Conservation (phyloP, 2,329 filamentous ascomycete genomes). For the Diaporthe batatas region DNA sequence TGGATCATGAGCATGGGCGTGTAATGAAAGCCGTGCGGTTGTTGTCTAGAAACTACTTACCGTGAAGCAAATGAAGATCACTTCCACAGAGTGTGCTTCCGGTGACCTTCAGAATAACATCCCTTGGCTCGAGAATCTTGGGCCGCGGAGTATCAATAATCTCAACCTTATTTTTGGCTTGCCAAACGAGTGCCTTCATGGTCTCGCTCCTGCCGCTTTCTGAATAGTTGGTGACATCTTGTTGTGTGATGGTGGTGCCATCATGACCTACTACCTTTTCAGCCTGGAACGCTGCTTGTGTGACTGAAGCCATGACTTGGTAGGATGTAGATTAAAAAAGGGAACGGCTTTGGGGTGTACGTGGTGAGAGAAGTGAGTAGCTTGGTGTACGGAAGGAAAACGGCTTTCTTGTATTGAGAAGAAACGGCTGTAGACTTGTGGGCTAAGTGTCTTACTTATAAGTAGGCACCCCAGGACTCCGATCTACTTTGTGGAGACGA, state of each 20-base stretch:
- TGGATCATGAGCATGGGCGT: neutral
- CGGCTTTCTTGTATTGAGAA: neutral
- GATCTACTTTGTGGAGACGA: slow-evolving; percentile 5
- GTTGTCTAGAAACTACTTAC: slow-evolving; percentile 45
- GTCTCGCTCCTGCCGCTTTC: slow-evolving; percentile 64
- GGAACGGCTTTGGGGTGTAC: neutral
- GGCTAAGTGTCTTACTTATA: slow-evolving; percentile 3
- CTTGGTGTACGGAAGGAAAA: neutral
- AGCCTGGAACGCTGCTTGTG: slow-evolving; percentile 75
- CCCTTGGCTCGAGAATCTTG: slow-evolving; percentile 77
- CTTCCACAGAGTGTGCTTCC: slow-evolving; percentile 71
- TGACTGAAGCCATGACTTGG: slow-evolving; percentile 62
- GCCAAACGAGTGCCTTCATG: slow-evolving; percentile 88
- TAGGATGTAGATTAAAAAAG: neutral
- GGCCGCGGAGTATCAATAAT: slow-evolving; percentile 79
- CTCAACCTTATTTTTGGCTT: slow-evolving; percentile 83
- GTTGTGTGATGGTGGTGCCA: slow-evolving; percentile 73
- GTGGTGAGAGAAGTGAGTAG: neutral
- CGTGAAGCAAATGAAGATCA: slow-evolving; percentile 70
- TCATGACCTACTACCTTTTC: slow-evolving; percentile 79
- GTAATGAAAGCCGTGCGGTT: neutral
- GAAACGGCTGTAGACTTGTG: neutral
- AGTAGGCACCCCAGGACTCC: neutral
- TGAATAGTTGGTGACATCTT: slow-evolving; percentile 76
- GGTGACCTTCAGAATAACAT: slow-evolving; percentile 85